phyloP scores from a whole-genome alignment of 75 land plant genomes.

The Adiantum capillusveneris region DNA sequence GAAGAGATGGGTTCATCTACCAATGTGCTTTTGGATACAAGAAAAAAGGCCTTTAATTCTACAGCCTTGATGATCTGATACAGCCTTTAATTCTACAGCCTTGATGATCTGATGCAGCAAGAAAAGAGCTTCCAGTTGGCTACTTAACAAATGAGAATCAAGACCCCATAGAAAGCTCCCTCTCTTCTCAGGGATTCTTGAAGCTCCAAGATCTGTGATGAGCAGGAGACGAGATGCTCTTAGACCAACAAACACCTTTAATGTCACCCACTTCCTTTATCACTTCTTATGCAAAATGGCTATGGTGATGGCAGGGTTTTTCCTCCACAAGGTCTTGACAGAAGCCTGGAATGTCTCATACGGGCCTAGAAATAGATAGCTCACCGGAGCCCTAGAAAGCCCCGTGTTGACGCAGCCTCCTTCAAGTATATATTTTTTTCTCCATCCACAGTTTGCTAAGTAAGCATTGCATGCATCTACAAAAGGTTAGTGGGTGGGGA shows the following conservation, averaged over 20 bases:
- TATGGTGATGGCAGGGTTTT: conserved; percentile 48
- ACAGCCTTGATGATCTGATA: conserved; percentile 9
- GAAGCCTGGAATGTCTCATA: conserved; percentile 79
- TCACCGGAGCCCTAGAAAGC: conserved; percentile 54
- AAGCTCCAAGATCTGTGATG: conserved; percentile 46
- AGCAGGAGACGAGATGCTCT: conserved; percentile 53
- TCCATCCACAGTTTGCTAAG: too few relatives aligned
- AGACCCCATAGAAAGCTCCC: conserved; percentile 9
- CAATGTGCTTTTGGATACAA: too few relatives aligned
- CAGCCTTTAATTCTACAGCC: too few relatives aligned
- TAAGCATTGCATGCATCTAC: too few relatives aligned
- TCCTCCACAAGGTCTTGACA: conserved; percentile 36
- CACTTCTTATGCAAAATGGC: conserved; percentile 51
- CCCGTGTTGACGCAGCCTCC: conserved; percentile 51
- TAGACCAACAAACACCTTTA: conserved; percentile 47
- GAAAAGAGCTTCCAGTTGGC: conserved; percentile 43
- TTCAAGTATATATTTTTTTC: too few relatives aligned
- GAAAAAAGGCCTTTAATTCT: too few relatives aligned
- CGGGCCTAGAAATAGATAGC: conserved; percentile 74
- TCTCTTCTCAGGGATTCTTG: conserved; percentile 5
- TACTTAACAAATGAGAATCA: conserved; percentile 18
- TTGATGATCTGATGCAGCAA: too few relatives aligned
- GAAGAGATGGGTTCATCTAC: too few relatives aligned
- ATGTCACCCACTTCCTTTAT: conserved; percentile 46
- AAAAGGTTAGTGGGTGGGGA: too few relatives aligned